Percentiles rank a stretch among this genome's conserved stretches.
These are phyloP conservation scores for Botrytis cinerea DNA, from an alignment of 2,329 filamentous ascomycete genomes.

Conservation along the genomic window DNA sequence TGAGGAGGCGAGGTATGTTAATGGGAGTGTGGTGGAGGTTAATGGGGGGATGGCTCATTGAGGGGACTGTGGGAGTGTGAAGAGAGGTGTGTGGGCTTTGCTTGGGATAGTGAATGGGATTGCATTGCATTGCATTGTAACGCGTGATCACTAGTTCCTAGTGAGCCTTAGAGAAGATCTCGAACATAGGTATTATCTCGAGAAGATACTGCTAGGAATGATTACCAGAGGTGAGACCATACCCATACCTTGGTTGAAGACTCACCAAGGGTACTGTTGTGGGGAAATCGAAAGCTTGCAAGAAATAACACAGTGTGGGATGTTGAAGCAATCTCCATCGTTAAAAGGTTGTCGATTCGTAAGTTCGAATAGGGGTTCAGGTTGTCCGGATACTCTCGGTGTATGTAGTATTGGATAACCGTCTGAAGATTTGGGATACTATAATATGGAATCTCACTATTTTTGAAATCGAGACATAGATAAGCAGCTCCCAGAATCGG, in stretches of 20 bases:
- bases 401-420: not conserved
- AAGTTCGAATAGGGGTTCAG: not conserved
- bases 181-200: no score
- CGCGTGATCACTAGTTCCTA: not conserved
- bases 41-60: constrained; percentile 43
- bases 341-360: not conserved
- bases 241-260: not conserved
- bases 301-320: not conserved
- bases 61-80: not conserved
- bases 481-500: not conserved
- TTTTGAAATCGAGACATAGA: not conserved
- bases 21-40: constrained; percentile 53
- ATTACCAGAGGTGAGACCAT: not conserved
- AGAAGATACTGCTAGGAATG: no score
- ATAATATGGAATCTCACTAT: not conserved
- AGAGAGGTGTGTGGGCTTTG: no score
- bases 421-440: not conserved
- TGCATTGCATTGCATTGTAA: not conserved
- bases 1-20: constrained; percentile 54
- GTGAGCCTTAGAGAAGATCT: not conserved
- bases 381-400: not conserved
- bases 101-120: not conserved
- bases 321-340: not conserved
- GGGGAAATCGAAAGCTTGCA: not conserved
- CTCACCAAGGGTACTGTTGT: not conserved